Percentiles rank a stretch among this genome's conserved stretches.
phyloP scores from a whole-genome alignment of 257 asterid species.

The Lithospermum erythrorhizon region DNA sequence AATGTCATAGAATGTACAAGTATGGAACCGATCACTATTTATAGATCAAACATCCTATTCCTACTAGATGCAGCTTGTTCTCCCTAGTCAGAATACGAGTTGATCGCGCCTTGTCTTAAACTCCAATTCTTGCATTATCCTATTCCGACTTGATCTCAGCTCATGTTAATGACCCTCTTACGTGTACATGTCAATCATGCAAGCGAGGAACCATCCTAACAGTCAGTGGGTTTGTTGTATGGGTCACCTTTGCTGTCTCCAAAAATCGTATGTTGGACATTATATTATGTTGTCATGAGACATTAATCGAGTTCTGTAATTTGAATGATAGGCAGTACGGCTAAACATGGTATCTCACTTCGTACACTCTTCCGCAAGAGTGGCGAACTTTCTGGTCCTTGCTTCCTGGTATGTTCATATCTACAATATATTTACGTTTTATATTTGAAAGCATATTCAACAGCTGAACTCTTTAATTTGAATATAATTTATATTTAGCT shows the following conservation, averaged over 20 bases:
- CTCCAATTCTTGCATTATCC: too few species aligned
- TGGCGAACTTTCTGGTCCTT: conserved; percentile 58
- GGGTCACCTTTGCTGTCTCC: conserved; percentile 37
- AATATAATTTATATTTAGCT: background rate
- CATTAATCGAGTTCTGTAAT: conserved; percentile 26
- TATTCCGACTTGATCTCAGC: too few species aligned
- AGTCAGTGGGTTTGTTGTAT: conserved; percentile 77
- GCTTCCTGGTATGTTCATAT: conserved; percentile 53
- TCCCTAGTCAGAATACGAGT: too few species aligned
- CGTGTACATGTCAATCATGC: too few species aligned
- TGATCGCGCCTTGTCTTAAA: too few species aligned
- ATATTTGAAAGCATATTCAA: background rate
- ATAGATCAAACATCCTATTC: too few species aligned
- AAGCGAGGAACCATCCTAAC: too few species aligned
- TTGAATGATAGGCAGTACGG: conserved; percentile 92
- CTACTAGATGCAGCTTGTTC: too few species aligned
- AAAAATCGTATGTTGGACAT: background rate
- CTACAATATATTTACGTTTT: background rate
- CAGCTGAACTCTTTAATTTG: background rate
- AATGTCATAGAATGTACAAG: too few species aligned
- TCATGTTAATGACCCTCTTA: too few species aligned
- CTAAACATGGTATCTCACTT: conserved; percentile 86
- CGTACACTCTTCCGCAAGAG: conserved; percentile 74
- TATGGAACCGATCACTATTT: too few species aligned
- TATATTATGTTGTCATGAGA: conserved; percentile 7